Conservation (phyloP, 208 protist species). For the Crithidia sp. region DNA sequence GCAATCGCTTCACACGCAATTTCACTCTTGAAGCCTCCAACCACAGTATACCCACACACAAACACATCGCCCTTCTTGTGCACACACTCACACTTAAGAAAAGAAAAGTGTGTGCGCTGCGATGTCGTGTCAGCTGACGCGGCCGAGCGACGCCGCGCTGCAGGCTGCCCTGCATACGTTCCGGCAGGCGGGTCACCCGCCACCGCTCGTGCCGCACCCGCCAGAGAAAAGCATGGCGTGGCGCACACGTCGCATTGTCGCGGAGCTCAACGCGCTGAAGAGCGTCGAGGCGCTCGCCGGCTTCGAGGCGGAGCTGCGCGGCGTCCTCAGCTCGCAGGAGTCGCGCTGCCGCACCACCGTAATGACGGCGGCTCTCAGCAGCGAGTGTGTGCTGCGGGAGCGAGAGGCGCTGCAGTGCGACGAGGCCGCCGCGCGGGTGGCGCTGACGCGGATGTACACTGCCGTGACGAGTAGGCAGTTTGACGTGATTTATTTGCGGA, state of each 20-base stretch:
- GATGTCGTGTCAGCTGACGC: constrained; percentile 9
- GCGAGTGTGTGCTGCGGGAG: constrained; percentile 61
- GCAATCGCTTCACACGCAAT: too few relatives aligned
- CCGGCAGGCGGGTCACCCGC: constrained; percentile 9
- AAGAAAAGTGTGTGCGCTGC: not conserved
- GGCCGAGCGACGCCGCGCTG: constrained; percentile 22
- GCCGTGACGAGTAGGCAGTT: not conserved
- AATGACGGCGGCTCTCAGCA: constrained; percentile 33
- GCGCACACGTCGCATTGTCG: constrained; percentile 61
- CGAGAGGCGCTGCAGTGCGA: constrained; percentile 23
- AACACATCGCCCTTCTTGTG: too few relatives aligned
- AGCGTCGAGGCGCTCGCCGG: constrained; percentile 30
- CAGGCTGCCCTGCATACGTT: constrained; percentile 32
- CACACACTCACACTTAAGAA: not conserved
- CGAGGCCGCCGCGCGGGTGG: constrained; percentile 36
- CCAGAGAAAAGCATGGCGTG: constrained; percentile 34
- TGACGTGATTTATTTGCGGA: constrained; percentile 14
- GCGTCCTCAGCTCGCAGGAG: constrained; percentile 57
- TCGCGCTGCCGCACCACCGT: constrained; percentile 55
- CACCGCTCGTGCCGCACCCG: constrained; percentile 30
- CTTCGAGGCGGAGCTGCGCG: constrained; percentile 62
- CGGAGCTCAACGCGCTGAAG: constrained; percentile 54
- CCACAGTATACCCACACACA: too few relatives aligned
- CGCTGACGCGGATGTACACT: constrained; percentile 8
- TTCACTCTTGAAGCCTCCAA: too few relatives aligned